Base-by-base conservation (phyloP, 139 green algal genomes). In the Chlorella sorokiniana region DNA sequence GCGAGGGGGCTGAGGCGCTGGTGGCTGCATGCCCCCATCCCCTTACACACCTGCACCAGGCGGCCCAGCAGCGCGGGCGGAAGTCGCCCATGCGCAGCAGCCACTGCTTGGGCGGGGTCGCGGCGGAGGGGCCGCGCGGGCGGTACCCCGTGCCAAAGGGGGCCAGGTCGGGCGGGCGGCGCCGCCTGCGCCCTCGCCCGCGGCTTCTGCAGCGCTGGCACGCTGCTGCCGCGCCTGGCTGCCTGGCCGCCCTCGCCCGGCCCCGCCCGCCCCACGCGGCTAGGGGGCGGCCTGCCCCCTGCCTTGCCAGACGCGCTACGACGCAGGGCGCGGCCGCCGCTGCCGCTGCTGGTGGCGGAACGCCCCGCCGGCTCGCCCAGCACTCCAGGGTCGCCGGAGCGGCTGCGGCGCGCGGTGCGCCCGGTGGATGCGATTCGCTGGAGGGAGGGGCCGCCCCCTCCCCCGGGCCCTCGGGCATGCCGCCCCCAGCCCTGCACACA, bases 51-150 rank as follows among this genome's bases (percentile, higher is more conserved):
- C 83, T 88, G 86, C 56, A 89, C 73, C 64, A 72, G 82, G 51
- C 73, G 76, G 52, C 77, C 41, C 77, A 81, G 27, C 41, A 87
- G 83, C 22, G 71, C 33, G 22, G 52, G 41, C 27, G 59, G 42
- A 86, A 69, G 78, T 90, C 82, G 2, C 52, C 42, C 65, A 81
- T 37, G 48, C 52, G 76, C 27, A 90, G 79, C 59, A 76, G 76
- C 69, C 68, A 79, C 10, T 2, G 23, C 23, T 33, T 62, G n/a
- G 71, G 71, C 5, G 79, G 79, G 33, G 45, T 23, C 40, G 35
- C 4, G 23, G 31, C 29, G 41, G 54, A 59, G 45, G 80, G 52
- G 44, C 80, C 80, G 31, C 52, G 80, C 37, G 51, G 27, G 8
- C 31, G 5, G 80, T 81, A 80, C 3, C 69, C 62, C 8, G 2